A percentile compares a stretch with the other conserved stretches of the same genome.
These are phyloP conservation scores for Celoporthe dispersa DNA, from an alignment of 2,329 filamentous ascomycete species.

Conservation along the genomic window DNA sequence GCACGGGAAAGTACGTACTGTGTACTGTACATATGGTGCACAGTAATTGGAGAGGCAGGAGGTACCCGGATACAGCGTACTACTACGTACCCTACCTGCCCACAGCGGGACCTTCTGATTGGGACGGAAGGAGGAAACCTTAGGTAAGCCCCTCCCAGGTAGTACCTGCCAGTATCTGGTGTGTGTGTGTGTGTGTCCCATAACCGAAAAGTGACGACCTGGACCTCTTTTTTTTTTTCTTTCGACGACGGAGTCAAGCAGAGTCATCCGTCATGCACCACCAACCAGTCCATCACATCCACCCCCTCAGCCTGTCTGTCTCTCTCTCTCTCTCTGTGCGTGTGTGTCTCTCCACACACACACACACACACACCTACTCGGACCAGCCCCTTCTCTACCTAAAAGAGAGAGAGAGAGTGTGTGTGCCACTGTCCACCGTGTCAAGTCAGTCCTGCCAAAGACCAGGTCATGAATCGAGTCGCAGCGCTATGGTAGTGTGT, in stretches of 20 bases:
- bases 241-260: not conserved
- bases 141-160: not conserved
- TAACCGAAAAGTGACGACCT: not conserved
- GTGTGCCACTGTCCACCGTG: not conserved
- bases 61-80: not conserved
- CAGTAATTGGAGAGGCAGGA: not conserved
- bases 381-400: too few relatives aligned
- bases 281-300: not conserved
- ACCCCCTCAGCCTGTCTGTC: not conserved
- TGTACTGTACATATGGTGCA: not conserved
- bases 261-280: not conserved
- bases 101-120: not conserved
- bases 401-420: too few relatives aligned
- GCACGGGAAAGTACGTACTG: not conserved
- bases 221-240: too few relatives aligned
- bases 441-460: not conserved
- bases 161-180: not conserved
- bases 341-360: not conserved
- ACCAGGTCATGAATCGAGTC: constrained; percentile 3
- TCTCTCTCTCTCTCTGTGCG: too few relatives aligned
- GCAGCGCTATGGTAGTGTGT: not conserved
- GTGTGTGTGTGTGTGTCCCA: not conserved
- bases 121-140: not conserved
- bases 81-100: not conserved
- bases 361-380: too few relatives aligned